Base-by-base conservation (phyloP, 352 stramenopile species). In the Phytophthora vignae region DNA sequence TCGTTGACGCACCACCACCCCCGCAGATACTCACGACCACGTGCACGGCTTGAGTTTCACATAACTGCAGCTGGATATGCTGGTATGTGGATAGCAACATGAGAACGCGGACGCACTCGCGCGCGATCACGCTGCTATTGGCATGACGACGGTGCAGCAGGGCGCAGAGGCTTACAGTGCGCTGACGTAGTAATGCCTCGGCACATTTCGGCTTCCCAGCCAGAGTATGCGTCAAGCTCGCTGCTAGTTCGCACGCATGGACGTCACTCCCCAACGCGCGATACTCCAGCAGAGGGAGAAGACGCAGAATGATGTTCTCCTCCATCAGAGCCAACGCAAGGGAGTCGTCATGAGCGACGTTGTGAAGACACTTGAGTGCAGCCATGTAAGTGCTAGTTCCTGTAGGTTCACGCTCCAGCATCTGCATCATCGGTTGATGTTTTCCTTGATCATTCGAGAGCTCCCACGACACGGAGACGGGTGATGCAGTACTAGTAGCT, bases 31-130 rank as follows among this genome's bases (percentile, higher is more conserved):
- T 83, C 17, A 88, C 76, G 25, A 91, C 66, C 22, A 94, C 83
- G 5, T 90, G 73, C 21, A 92, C 82, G 0, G 77, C 83, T 53
- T 92, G 82, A 0, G 84, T 94, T 53, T 94, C 86, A 2, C 73
- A 67, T 2, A 94, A 65, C 15, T 67, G 57, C 0, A 74, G 44
- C 38, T 91, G 83, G 49, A 94, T 92, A 17, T 83, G 83, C 61
- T 94, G 86, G 52, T 88, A 91, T 4, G 77, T 91, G 9, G 86
- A 94, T 15, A 94, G 62, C 21, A 83, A 75, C 73, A 88, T 84
- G 29, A 94, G 61, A 31, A 91, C 72, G 14, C 68, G 53, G 1
- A 85, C 63, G 9, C 81, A 89, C 31, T 87, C 80, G 5, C 69
- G 76, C 4, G 83, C 80, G 3, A 94, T 87, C 1, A 60, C 22